Evolutionary conservation across 768 basidiomycete genomes (phyloP), one percentile per base, ranked within the genome.

Genomic region (Cyclocybe aegerita): DNA sequence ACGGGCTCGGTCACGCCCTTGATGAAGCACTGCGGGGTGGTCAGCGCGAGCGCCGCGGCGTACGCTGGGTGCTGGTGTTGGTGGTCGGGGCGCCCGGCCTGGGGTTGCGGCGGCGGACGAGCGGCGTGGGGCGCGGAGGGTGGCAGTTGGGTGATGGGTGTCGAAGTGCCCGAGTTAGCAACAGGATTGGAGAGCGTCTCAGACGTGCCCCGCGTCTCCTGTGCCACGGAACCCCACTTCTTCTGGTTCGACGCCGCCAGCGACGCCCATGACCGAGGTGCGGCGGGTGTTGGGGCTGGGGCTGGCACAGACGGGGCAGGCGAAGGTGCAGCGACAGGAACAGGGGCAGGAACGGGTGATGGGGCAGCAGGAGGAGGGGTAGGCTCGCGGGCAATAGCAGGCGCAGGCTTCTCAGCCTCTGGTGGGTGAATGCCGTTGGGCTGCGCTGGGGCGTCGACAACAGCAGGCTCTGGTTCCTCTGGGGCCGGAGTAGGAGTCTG

Each of bases 251-350:
- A 68, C 36, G 94, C 93, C 40, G 94, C 94, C 39, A 97, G 82
- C 49, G 87, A 90, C 0, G 95, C 95, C 95, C 94, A 98, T 0
- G 88, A 88, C 65, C 90, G 88, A 11, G 90, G 91, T 14, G 75
- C 77, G 33, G 81, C 60, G 30, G 76, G 64, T n/a, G 73, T 23
- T 4, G 23, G 23, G 2, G 23, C 23, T 23, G 23, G 23, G 23
- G 23, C 23, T 2, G 23, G 23, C 23, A 23, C 23, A 23, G 23
- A 4, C 4, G 23, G 60, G 7, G 70, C 53, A 7, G 74, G 66
- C 10, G 87, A 48, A 29, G 65, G 61, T 36, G 76, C 57, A 7
- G 54, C 52, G 9, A 71, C 53, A 11, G 58, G 51, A 34, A 58
- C 54, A 16, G 72, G 54, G 32, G 68, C 64, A 54, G 69, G 61